These are phyloP conservation scores for Emericellopsis cladophorae DNA, from an alignment of 2,329 filamentous ascomycete species.

Conservation along the genomic window DNA sequence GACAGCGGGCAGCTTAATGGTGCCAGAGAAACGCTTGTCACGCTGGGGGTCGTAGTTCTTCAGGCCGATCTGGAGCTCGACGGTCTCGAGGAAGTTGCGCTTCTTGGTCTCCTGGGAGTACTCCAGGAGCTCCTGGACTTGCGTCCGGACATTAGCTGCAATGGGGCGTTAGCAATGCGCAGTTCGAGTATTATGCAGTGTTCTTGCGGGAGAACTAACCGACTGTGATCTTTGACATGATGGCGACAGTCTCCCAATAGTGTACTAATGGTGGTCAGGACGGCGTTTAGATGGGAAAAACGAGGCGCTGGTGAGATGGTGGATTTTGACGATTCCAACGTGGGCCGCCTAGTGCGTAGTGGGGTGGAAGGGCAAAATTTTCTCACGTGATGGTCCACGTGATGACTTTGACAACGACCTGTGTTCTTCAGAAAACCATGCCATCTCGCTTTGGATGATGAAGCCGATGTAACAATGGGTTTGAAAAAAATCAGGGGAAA, in stretches of 20 bases:
- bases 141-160: constrained; percentile 79
- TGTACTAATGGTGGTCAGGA: constrained; percentile 59
- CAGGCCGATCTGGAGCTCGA: constrained; percentile 84
- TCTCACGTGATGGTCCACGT: constrained; percentile 21
- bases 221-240: constrained; percentile 80
- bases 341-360: constrained; percentile 8
- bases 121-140: constrained; percentile 86
- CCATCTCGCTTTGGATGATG: no score
- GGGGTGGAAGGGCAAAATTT: constrained; percentile 19
- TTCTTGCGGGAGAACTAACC: constrained; percentile 24
- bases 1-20: constrained; percentile 85
- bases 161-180: constrained; percentile 20
- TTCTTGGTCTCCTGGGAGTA: constrained; percentile 94
- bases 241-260: constrained; percentile 79
- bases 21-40: constrained; percentile 99
- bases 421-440: not conserved
- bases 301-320: constrained; percentile 2
- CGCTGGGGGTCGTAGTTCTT: constrained; percentile 99
- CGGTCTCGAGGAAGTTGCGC: constrained; percentile 94
- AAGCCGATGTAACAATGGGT: no score
- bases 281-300: constrained; percentile 11
- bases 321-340: constrained; percentile 10
- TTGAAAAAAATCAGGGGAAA: no score
- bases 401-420: constrained; percentile 4
- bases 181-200: no score